Evolutionary conservation across 768 basidiomycete genomes (phyloP).

Genomic region (Tephrocybe sp.): DNA sequence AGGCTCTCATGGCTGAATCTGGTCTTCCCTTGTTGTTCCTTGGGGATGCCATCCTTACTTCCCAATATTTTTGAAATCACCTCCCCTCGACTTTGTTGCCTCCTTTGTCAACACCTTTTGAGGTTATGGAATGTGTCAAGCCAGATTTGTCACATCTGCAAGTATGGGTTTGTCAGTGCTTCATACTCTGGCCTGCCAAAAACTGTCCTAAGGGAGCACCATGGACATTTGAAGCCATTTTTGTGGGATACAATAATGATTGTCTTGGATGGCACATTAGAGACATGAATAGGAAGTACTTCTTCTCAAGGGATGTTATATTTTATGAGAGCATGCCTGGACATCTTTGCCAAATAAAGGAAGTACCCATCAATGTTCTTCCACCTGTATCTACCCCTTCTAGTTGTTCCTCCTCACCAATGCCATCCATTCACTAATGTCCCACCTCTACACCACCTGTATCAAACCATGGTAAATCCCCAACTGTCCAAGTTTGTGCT

Average conservation of each 20-base stretch:
- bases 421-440: too few relatives aligned
- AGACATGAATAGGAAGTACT: constrained; percentile 15
- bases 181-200: constrained; percentile 19
- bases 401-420: too few relatives aligned
- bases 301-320: constrained; percentile 27
- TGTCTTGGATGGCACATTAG: constrained; percentile 21
- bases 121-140: constrained; percentile 17
- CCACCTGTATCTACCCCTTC: too few relatives aligned
- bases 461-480: too few relatives aligned
- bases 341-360: too few relatives aligned
- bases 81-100: constrained; percentile 19
- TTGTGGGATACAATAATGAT: background rate
- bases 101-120: constrained; percentile 16
- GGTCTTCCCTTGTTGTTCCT: constrained; percentile 23
- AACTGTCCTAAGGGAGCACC: constrained; percentile 14
- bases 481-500: too few relatives aligned
- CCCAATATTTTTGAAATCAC: constrained; percentile 21
- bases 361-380: too few relatives aligned
- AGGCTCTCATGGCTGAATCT: constrained; percentile 22
- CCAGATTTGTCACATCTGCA: constrained; percentile 26
- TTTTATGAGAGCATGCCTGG: constrained; percentile 22
- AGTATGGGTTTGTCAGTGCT: constrained; percentile 26
- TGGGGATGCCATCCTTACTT: constrained; percentile 22
- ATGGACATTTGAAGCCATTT: background rate
- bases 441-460: too few relatives aligned